phyloP scores from a whole-genome alignment of 129 eudicot species.

The Smallanthus sonchifolius region DNA sequence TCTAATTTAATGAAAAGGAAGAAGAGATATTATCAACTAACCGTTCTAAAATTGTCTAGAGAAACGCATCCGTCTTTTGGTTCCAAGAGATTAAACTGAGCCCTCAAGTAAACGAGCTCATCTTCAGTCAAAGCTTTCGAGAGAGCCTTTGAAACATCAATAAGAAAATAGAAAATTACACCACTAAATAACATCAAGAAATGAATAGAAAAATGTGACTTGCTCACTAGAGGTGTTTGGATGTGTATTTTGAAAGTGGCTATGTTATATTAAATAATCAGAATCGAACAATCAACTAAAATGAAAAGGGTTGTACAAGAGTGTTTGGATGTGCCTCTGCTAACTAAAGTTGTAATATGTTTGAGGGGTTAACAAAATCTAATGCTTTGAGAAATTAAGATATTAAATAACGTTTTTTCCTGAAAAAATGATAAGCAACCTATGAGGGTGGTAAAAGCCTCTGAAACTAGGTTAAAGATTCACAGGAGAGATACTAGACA shows the following conservation, averaged over 20 bases:
- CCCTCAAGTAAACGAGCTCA: conserved; percentile 65
- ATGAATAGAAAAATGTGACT: neutral
- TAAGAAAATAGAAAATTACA: neutral
- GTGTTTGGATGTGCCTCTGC: neutral
- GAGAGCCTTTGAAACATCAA: conserved; percentile 57
- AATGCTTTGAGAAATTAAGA: neutral
- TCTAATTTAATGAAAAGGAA: conserved; percentile 7
- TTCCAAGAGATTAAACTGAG: conserved; percentile 80
- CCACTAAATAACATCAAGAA: neutral
- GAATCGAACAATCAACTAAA: neutral
- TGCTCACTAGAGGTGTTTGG: neutral
- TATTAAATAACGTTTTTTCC: neutral
- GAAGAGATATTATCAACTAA: conserved; percentile 29
- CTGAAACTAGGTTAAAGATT: no score
- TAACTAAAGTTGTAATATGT: neutral
- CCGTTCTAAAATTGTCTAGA: conserved; percentile 74
- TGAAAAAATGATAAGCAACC: neutral
- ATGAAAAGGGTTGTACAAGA: neutral
- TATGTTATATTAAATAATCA: neutral
- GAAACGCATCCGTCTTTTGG: conserved; percentile 78
- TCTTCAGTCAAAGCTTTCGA: conserved; percentile 91
- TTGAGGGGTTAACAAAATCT: neutral
- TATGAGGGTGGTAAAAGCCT: no score
- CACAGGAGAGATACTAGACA: no score
- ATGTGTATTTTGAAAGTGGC: neutral